Percentiles rank a stretch among this genome's conserved stretches.
Conservation (phyloP, 768 basidiomycete genomes). For the Lentinula raphanica region DNA sequence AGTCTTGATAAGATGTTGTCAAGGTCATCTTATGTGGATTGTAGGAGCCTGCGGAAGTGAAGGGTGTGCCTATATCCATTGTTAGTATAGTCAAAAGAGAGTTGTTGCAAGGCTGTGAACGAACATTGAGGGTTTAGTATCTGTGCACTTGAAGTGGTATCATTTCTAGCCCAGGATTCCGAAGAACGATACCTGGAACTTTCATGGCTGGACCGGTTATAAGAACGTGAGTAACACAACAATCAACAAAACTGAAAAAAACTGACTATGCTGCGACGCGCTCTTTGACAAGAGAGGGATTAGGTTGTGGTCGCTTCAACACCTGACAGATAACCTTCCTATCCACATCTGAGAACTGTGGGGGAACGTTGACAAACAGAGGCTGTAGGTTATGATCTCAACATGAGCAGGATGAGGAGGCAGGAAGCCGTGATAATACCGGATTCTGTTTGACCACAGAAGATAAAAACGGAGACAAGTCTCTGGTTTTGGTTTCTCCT, state of each 20-base stretch:
- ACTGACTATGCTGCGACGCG: conserved; percentile 49
- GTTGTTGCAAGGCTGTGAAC: not conserved
- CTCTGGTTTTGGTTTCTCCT: conserved; percentile 47
- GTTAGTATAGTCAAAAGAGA: not conserved
- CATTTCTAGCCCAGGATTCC: not conserved
- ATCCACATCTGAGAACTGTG: conserved; percentile 38
- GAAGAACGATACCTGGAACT: conserved; percentile 18
- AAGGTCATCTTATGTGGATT: not conserved
- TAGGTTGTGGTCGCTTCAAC: conserved; percentile 39
- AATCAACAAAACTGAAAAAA: not conserved
- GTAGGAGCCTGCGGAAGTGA: not conserved
- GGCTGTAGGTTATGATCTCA: conserved; percentile 16
- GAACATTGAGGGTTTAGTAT: not conserved
- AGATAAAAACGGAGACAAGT: conserved; percentile 55
- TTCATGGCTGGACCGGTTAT: conserved; percentile 20
- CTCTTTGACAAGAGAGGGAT: conserved; percentile 35
- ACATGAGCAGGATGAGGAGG: not conserved
- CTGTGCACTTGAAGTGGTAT: not conserved
- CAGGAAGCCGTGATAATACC: conserved; percentile 25
- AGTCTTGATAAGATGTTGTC: not conserved
- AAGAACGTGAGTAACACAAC: conserved; percentile 8
- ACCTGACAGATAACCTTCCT: conserved; percentile 50
- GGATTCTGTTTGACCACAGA: conserved; percentile 34
- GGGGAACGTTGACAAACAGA: conserved; percentile 39
- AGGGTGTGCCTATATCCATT: not conserved